A percentile compares a stretch with the other conserved stretches of the same genome.
phyloP scores from a whole-genome alignment of 2,329 filamentous ascomycete species.

The Aureobasidium leucospermi region DNA sequence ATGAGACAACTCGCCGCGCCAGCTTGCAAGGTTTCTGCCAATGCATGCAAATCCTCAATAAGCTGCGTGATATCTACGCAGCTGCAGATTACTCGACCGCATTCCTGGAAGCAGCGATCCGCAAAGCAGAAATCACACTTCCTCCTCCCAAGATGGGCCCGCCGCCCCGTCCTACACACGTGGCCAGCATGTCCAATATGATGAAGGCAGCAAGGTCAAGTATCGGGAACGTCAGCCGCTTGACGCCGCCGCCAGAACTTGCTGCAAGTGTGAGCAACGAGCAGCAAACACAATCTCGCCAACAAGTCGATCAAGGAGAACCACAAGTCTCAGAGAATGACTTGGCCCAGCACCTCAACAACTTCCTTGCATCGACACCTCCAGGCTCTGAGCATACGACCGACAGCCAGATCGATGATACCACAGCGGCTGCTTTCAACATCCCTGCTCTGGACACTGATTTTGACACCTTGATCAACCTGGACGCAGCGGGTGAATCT shows the following conservation, averaged over 20 bases:
- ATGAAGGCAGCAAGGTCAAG: not conserved
- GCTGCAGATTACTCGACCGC: slow-evolving; percentile 94
- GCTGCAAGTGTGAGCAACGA: not conserved
- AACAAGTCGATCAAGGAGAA: slow-evolving; percentile 12
- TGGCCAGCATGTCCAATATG: slow-evolving; percentile 5
- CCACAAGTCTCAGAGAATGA: slow-evolving; percentile 36
- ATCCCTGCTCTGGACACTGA: slow-evolving; percentile 27
- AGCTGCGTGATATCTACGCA: slow-evolving; percentile 79
- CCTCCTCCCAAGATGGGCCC: slow-evolving; percentile 27
- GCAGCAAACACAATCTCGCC: slow-evolving; percentile 14
- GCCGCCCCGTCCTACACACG: not conserved
- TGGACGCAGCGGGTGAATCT: slow-evolving; percentile 29
- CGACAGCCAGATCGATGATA: slow-evolving; percentile 13
- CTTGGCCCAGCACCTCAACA: slow-evolving; percentile 40
- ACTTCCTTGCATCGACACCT: slow-evolving; percentile 44
- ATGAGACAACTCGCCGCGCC: slow-evolving; percentile 61
- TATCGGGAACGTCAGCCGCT: slow-evolving; percentile 3
- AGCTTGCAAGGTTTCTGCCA: slow-evolving; percentile 78
- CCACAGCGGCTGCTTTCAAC: slow-evolving; percentile 15
- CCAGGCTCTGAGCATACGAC: slow-evolving; percentile 30
- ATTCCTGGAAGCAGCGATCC: slow-evolving; percentile 85
- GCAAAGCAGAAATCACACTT: slow-evolving; percentile 74
- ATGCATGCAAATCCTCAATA: slow-evolving; percentile 88
- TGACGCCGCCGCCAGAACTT: slow-evolving; percentile 36
- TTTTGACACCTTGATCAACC: slow-evolving; percentile 31